Conservation (phyloP, 2,329 filamentous ascomycete genomes). For the Leptographium radiaticola region DNA sequence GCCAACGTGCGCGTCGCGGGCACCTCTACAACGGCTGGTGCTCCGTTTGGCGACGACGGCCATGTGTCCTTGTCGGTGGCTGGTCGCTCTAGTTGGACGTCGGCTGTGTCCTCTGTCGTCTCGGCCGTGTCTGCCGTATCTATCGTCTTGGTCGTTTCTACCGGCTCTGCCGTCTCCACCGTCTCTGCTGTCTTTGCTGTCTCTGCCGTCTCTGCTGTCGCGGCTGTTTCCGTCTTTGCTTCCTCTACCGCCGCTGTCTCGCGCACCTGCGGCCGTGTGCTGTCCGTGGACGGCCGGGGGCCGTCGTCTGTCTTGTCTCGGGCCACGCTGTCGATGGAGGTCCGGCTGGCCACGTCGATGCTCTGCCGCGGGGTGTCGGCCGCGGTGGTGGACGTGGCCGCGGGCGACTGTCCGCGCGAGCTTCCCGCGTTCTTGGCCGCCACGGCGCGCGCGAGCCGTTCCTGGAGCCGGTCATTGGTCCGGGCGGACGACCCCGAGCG, state of each 20-base stretch:
- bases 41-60: not conserved
- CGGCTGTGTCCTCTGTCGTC: not conserved
- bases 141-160: too few species aligned
- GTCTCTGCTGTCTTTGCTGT: not conserved
- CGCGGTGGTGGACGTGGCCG: slow-evolving; percentile 26
- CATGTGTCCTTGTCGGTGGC: too few species aligned
- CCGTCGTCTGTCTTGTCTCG: not conserved
- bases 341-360: slow-evolving; percentile 20
- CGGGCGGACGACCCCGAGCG: slow-evolving; percentile 50
- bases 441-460: slow-evolving; percentile 77
- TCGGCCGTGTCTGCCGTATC: too few species aligned
- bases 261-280: not conserved
- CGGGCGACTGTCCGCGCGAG: slow-evolving; percentile 25
- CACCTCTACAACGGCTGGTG: not conserved
- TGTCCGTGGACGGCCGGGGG: slow-evolving; percentile 9
- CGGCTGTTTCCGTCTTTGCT: not conserved
- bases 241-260: not conserved
- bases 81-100: too few species aligned
- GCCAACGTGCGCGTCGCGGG: not conserved
- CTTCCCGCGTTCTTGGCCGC: slow-evolving; percentile 48
- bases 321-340: slow-evolving; percentile 17
- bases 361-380: slow-evolving; percentile 31
- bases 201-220: not conserved
- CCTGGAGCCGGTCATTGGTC: slow-evolving; percentile 73
- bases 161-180: not conserved